phyloP scores from a whole-genome alignment of 139 green algal species.

The Gonium pectorale region DNA sequence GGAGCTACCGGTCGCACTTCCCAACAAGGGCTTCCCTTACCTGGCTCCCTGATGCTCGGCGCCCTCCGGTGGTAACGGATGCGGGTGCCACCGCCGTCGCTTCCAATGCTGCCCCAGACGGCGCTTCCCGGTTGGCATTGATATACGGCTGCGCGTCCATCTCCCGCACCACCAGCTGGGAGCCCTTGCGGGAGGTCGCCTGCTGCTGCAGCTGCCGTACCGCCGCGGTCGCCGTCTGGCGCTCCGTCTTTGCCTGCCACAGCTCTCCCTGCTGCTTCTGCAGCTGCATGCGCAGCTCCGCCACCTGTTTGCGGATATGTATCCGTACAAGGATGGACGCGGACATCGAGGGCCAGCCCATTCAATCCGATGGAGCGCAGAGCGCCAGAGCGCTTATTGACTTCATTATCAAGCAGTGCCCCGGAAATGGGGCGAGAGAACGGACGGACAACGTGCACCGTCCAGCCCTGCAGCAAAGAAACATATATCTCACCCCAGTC shows the following conservation, averaged over 20 bases:
- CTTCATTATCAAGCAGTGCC: too few relatives aligned
- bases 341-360: too few relatives aligned
- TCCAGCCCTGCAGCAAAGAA: too few relatives aligned
- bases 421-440: too few relatives aligned
- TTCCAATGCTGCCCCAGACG: background rate
- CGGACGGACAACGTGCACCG: too few relatives aligned
- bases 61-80: background rate
- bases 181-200: background rate
- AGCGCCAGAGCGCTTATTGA: too few relatives aligned
- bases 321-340: too few relatives aligned
- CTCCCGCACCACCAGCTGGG: conserved; percentile 34
- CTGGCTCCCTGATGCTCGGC: conserved; percentile 7
- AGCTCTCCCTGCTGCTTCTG: conserved; percentile 41
- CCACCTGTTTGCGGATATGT: conserved; percentile 21
- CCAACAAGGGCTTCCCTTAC: background rate
- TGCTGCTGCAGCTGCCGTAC: conserved; percentile 17
- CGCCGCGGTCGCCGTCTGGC: background rate
- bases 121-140: background rate
- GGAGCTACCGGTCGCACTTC: background rate
- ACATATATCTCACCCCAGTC: background rate
- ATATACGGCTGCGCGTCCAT: background rate
- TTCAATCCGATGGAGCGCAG: too few relatives aligned
- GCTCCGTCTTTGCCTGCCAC: conserved; percentile 44
- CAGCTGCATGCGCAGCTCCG: conserved; percentile 35
- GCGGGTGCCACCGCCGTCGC: background rate